Evolutionary conservation across 257 asterid species (phyloP), one percentile per base, ranked within the genome.

Genomic region (Verbascum thapsus): DNA sequence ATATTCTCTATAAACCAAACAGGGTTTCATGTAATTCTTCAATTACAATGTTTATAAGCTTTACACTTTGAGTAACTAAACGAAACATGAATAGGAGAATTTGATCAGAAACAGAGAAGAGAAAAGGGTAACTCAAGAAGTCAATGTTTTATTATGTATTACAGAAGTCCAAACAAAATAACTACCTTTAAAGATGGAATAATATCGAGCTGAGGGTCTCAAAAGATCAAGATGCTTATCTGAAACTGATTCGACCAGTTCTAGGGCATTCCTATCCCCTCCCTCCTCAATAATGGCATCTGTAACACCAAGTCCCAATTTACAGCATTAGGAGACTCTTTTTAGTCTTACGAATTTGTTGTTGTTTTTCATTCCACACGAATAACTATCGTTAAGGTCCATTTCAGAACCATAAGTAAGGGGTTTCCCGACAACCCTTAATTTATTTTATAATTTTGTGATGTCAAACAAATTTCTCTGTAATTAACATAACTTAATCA

Each of bases 191-290:
- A 79, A 86, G 55, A 80, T 58, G 66, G 98, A 88, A 81, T 78
- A 85, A 70, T 81, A 85, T 74, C 98, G 95, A 70, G 95, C 74
- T 40, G 98, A 83, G 22, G 96, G 95, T 78, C 98, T 91, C 86
- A 91, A 85, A 77, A 91, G 96, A 80, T 91, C 94, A 74, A 85
- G 87, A 80, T 88, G 95, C 83, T 88, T 88, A 71, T 86, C 96
- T 34, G 96, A 86, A 76, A 79, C 85, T 68, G 95, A 83, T 76
- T 75, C 83, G 76, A 80, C 94, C 81, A 88, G 63, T 66, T 92
- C 97, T 76, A 88, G 81, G 51, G 75, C 85, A 78, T 75, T 85
- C 77, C 76, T 82, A 68, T 80, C 58, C 69, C 78, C 83, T 74
- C 96, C 96, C 74, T 85, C 96, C 68, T 85, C 86, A 65, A 85